Evolutionary conservation across 768 basidiomycete genomes (phyloP), one percentile per base, ranked within the genome.

Genomic region (Cystobasidium tubakii): DNA sequence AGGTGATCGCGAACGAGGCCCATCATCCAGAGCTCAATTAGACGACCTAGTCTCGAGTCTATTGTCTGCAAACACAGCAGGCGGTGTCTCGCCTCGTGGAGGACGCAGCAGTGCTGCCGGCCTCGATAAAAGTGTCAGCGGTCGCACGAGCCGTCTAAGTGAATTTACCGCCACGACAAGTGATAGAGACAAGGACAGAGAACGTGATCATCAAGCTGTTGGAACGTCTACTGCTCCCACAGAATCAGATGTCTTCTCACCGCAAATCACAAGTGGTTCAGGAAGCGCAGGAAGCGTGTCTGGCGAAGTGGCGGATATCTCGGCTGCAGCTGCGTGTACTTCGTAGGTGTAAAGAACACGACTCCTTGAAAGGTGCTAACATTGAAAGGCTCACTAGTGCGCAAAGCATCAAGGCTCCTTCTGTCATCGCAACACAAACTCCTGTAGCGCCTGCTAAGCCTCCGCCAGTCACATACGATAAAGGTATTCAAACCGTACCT

Each of bases 121-220:
- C 13, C 21, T 34, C 9, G 62, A 50, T 33, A 36, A n/a, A 29
- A 83, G 83, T 19, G 77, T 81, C 1, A 88, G 88, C 43, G 89
- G 89, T 23, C 83, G 89, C 57, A 84, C 83, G 36, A 90, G 90
- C 79, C 84, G 89, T 75, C 87, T 87, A 76, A 89, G 90, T 79
- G 89, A 90, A 42, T 36, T 54, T 34, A 71, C 63, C 23, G 43
- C 63, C 33, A 65, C 69, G 29, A 71, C 69, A 3, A 71, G 69
- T 54, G 69, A 71, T n/a, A 71, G 69, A 42, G 69, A 71, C 42
- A 34, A 31, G 36, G 69, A 55, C 9, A 27, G 54, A 19, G 54
- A 55, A 46, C 23, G 50, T 17, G 66, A 55, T 4, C n/a, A 33
- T 12, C 69, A 60, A 13, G 66, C 66, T 29, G 57, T 12, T 27